Base-by-base conservation (phyloP, 306 rosid species). In the Vicia sativa region DNA sequence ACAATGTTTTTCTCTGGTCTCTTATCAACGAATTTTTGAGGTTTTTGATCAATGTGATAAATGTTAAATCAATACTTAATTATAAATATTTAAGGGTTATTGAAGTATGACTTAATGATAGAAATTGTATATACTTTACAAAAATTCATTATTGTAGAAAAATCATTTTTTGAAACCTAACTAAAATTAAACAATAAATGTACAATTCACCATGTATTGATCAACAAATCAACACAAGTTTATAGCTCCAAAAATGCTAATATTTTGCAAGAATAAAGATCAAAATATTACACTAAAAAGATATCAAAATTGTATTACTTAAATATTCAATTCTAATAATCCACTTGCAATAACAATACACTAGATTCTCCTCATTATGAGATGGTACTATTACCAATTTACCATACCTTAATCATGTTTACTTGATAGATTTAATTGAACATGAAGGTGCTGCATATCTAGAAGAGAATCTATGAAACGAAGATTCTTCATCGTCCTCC, bases 371-470 rank as follows among this genome's bases (percentile, higher is more conserved):
- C 25, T 34, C 44, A 31, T 58, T 13, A 34, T 31, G 13, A 58
- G 23, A 58, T 11, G 15, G 37, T 11, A 12, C 64, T 34, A 58
- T 31, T 15, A 2, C 23, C 23, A 21, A 21, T 21, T 21, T 21
- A 58, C 25, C 44, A 56, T 49, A 59, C 67, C 53, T 49, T 15
- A 10, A 67, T 23, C 15, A 15, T 15, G 3, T 19, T 55, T 63
- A 44, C 60, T 77, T 77, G 66, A 66, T 62, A 14, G 87, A 44
- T 71, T 70, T 86, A 35, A 82, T 54, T 12, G 86, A 52, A 48
- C 73, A 37, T 2, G 83, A 34, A 52, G 84, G 79, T 1, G 86
- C 84, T 31, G 84, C 96, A 65, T 72, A 87, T 74, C 91, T 84
- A 48, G 91, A 83, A 1, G 90, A 87, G 73, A 87, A 87, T 4